Conservation (phyloP, 2,329 filamentous ascomycete species). For the Penicillium crustosum region DNA sequence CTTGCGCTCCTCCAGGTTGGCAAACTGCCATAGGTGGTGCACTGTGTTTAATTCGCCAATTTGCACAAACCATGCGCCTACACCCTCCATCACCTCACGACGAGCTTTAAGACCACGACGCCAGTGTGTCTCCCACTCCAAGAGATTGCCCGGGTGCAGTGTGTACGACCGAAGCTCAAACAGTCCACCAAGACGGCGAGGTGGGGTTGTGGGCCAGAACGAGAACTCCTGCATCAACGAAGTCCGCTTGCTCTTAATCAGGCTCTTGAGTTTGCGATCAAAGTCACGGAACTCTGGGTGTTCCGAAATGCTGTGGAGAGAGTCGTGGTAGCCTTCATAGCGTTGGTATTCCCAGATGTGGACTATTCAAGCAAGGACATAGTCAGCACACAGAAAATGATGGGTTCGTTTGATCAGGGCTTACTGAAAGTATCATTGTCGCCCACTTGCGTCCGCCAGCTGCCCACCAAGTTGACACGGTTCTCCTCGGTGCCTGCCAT, state of each 20-base stretch:
- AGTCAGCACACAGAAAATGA: constrained; percentile 22
- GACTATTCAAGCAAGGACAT: constrained; percentile 58
- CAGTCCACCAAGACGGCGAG: constrained; percentile 82
- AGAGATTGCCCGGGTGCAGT: constrained; percentile 87
- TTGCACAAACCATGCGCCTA: constrained; percentile 98
- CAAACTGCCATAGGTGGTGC: constrained; percentile 98
- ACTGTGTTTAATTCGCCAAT: constrained; percentile 97
- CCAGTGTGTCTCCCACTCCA: constrained; percentile 99
- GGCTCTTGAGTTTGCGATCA: constrained; percentile 76
- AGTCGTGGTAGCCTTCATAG: constrained; percentile 93
- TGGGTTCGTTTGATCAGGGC: neutral
- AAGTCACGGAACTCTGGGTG: constrained; percentile 84
- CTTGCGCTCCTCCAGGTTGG: constrained; percentile 91
- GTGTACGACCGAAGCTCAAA: constrained; percentile 98
- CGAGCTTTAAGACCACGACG: constrained; percentile 85
- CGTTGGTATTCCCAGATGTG: constrained; percentile 99
- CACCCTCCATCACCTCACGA: constrained; percentile 96
- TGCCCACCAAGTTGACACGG: constrained; percentile 93
- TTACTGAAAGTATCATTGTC: constrained; percentile 95
- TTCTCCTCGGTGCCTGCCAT: constrained; percentile 84
- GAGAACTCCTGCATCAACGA: constrained; percentile 99
- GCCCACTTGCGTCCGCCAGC: constrained; percentile 96
- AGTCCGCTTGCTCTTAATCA: constrained; percentile 80
- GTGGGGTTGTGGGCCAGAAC: constrained; percentile 95
- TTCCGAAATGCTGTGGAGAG: constrained; percentile 76